Evolutionary conservation across 1,139 yeast genomes (phyloP), one percentile per base, ranked within the genome.

Genomic region (Scheffersomyces lignicola): DNA sequence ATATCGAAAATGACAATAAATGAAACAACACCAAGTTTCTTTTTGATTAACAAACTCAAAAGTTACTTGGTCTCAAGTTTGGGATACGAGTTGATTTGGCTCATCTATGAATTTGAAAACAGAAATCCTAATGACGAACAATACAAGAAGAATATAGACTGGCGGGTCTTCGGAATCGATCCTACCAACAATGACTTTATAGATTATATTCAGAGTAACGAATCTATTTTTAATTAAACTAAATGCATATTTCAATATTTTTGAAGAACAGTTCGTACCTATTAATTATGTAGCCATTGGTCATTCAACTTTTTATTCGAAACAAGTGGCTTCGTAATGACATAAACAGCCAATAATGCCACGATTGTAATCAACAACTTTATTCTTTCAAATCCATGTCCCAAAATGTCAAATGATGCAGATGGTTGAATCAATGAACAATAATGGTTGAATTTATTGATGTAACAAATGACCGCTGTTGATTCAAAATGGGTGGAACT

Each of bases 341-440:
- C 53, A 40, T 56, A 65, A 1, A 71, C 69, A 0, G 66, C 59
- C 3, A 78, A 39, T 38, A 89, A 65, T 1, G 72, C 65, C 1
- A 62, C 58, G 3, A 90, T 72, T 1, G 96, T 87, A 4, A 68
- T 47, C 8, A 83, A 37, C 35, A 92, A 73, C 48, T 82, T 83
- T 11, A 65, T 52, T 49, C 78, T 83, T 47, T 83, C 89, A 53
- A 92, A 92, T 29, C 70, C 70, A 31, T 73, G 67, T 30, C 81
- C 74, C 51, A 89, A 73, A 40, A 80, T 68, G 59, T 92, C 98
- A 60, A 87, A 90, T 33, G 89, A 86, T 36, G 77, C 76, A 0
- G 96, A 87, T 1, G 97, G 97, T 36, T 85, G 77, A 15, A 85
- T 69, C 35, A 80, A 68, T 1, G 94, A 82, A 54, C 90, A 86